Percentiles rank a stretch among this genome's conserved stretches.
Evolutionary conservation across 2,329 filamentous ascomycete genomes (phyloP).

Genomic region (Fusarium globosum): DNA sequence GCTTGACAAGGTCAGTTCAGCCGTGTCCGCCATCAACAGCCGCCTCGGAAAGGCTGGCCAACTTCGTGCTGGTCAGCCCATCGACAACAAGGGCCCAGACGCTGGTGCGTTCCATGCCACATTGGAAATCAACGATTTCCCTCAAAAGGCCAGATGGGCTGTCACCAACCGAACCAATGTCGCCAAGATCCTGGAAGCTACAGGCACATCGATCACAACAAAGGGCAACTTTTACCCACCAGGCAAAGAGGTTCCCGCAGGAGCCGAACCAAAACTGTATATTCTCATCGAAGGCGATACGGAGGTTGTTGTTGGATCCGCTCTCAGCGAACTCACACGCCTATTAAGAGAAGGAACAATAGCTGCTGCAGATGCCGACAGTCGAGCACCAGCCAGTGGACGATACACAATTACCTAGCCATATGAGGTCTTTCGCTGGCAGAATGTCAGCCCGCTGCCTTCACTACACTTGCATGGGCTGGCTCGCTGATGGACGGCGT

Average conservation of each 20-base stretch:
- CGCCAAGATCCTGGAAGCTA: conserved; percentile 95
- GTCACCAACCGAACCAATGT: conserved; percentile 99
- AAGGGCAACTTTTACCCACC: conserved; percentile 91
- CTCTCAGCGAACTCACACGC: conserved; percentile 89
- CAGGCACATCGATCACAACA: conserved; percentile 95
- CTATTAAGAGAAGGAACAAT: conserved; percentile 90
- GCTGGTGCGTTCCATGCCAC: conserved; percentile 97
- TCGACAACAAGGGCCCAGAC: conserved; percentile 98
- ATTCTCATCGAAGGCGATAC: conserved; percentile 98
- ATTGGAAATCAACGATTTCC: conserved; percentile 98
- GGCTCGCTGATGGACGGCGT: conserved; percentile 3
- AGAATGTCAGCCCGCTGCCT: neutral
- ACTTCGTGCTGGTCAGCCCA: conserved; percentile 90
- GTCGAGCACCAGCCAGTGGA: conserved; percentile 79
- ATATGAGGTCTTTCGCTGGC: neutral
- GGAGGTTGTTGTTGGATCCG: conserved; percentile 88
- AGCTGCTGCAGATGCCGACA: conserved; percentile 88
- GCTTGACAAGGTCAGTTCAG: conserved; percentile 88
- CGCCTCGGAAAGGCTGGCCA: conserved; percentile 90
- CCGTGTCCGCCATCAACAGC: conserved; percentile 89
- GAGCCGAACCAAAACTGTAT: conserved; percentile 91
- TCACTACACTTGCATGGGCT: neutral
- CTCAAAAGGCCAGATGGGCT: conserved; percentile 97
- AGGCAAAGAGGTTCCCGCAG: conserved; percentile 81
- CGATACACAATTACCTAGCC: conserved; percentile 86